Evolutionary conservation across 2,329 filamentous ascomycete species (phyloP).

Genomic region (Aspergillus sp.): DNA sequence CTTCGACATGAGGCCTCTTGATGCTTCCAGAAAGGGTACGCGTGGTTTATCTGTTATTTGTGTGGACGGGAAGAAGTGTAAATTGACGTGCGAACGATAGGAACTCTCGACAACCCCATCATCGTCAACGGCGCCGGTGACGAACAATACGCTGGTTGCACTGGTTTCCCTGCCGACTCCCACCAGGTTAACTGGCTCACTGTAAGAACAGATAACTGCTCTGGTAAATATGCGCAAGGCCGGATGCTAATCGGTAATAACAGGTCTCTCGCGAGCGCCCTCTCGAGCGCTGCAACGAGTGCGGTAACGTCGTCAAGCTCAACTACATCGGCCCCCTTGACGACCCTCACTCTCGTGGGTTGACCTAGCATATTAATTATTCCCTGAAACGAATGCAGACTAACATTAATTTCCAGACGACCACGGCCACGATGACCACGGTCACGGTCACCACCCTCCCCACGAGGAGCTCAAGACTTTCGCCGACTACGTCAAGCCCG

Average conservation of each 20-base stretch:
- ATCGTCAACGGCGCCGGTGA: constrained; percentile 86
- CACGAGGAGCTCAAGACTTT: constrained; percentile 91
- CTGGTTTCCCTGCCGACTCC: constrained; percentile 87
- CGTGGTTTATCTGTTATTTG: constrained; percentile 4
- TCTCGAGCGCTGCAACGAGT: constrained; percentile 93
- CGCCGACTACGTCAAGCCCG: constrained; percentile 90
- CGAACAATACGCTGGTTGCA: constrained; percentile 97
- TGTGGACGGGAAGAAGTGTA: not conserved
- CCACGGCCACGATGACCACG: constrained; percentile 38
- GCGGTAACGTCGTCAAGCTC: constrained; percentile 96
- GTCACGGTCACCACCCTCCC: constrained; percentile 45
- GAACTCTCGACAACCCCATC: constrained; percentile 88
- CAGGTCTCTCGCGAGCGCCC: constrained; percentile 87
- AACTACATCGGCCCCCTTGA: constrained; percentile 86
- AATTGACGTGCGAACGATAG: constrained; percentile 44
- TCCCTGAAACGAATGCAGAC: constrained; percentile 6
- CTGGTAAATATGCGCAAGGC: constrained; percentile 16
- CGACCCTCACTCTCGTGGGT: constrained; percentile 61
- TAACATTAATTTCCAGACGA: not conserved
- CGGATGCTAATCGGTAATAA: constrained; percentile 2
- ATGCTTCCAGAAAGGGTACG: constrained; percentile 81
- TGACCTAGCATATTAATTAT: not conserved
- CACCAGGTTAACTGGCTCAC: constrained; percentile 90
- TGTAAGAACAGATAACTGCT: constrained; percentile 52
- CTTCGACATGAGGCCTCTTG: constrained; percentile 97